Percentiles rank a stretch among this genome's conserved stretches.
Conservation (phyloP, 75 land plant genomes). For the Cunninghamia lanceolata region DNA sequence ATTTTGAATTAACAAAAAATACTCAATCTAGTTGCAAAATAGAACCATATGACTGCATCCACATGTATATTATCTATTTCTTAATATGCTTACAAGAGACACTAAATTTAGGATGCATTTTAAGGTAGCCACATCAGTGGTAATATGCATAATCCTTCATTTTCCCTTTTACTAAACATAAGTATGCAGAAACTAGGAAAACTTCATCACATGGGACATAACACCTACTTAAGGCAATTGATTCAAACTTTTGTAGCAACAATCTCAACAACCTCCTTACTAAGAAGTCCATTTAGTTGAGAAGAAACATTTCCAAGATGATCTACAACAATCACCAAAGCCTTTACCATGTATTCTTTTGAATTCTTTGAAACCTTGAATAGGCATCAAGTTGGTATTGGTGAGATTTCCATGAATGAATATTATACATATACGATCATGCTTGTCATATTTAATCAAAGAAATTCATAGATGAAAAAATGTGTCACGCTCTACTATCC, state of each 20-base stretch:
- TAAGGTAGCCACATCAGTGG: neutral
- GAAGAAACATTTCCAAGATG: conserved; percentile 53
- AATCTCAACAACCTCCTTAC: conserved; percentile 28
- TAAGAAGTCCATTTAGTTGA: conserved; percentile 34
- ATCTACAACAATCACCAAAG: conserved; percentile 56
- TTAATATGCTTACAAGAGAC: neutral
- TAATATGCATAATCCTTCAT: neutral
- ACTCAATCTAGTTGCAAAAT: neutral
- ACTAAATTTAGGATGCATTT: neutral
- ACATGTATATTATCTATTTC: neutral
- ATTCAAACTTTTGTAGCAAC: conserved; percentile 33
- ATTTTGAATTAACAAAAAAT: neutral
- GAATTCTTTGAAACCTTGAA: conserved; percentile 44
- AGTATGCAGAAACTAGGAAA: neutral
- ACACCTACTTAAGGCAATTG: conserved; percentile 40
- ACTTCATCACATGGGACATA: neutral
- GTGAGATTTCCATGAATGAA: neutral
- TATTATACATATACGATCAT: neutral
- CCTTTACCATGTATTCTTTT: conserved; percentile 52
- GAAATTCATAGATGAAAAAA: neutral
- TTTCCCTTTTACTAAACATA: neutral
- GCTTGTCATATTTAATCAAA: too few species aligned
- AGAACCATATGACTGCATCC: neutral
- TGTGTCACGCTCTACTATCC: neutral
- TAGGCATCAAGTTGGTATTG: neutral